Evolutionary conservation across 768 basidiomycete species (phyloP).

Genomic region (Amanita inopinata): DNA sequence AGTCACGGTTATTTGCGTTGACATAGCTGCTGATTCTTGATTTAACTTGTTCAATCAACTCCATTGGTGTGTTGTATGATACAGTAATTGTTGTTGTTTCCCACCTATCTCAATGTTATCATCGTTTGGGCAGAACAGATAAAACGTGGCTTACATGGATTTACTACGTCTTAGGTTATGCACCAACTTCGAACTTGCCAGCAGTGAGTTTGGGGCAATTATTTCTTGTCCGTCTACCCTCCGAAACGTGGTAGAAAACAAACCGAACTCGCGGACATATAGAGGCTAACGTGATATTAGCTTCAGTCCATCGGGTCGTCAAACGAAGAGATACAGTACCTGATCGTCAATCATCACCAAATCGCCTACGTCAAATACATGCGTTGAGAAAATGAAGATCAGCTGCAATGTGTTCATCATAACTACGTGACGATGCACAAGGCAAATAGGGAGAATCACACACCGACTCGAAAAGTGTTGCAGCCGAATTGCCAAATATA

Average conservation of each 20-base stretch:
- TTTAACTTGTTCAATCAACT: conserved; percentile 58
- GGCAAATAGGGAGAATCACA: conserved; percentile 14
- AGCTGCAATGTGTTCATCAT: conserved; percentile 30
- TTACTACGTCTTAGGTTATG: conserved; percentile 70
- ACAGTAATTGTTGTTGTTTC: conserved; percentile 61
- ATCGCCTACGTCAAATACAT: conserved; percentile 81
- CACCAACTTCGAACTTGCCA: conserved; percentile 62
- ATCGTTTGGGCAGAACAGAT: not conserved
- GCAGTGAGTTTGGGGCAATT: conserved; percentile 66
- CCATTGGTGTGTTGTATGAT: conserved; percentile 61
- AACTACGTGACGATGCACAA: not conserved
- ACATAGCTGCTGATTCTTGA: conserved; percentile 52
- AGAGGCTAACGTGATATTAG: conserved; percentile 20
- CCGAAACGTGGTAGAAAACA: conserved; percentile 71
- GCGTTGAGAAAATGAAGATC: conserved; percentile 79
- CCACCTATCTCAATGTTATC: conserved; percentile 29
- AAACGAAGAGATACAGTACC: conserved; percentile 19
- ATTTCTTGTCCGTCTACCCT: conserved; percentile 78
- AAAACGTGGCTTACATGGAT: conserved; percentile 45
- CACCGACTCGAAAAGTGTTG: conserved; percentile 70
- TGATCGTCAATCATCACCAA: conserved; percentile 74
- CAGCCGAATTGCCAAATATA: conserved; percentile 76
- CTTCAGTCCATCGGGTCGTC: conserved; percentile 3
- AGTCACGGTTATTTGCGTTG: conserved; percentile 57
- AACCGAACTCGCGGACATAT: conserved; percentile 66